Conservation (phyloP, 2,329 filamentous ascomycete species). For the Westerdykella sp. region DNA sequence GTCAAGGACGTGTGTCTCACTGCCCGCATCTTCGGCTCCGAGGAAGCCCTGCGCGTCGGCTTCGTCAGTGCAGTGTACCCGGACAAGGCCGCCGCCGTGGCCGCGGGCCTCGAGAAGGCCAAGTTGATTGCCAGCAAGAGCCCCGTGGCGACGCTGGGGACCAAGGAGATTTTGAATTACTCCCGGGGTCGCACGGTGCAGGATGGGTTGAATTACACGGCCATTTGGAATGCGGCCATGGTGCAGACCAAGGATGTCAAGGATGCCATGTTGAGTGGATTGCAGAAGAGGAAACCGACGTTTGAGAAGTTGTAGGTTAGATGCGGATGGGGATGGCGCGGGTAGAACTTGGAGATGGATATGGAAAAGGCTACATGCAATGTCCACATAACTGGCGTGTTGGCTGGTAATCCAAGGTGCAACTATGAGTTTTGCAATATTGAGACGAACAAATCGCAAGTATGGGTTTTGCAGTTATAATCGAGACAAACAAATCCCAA, state of each 20-base stretch:
- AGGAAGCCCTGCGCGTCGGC: slow-evolving; percentile 64
- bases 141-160: slow-evolving; percentile 79
- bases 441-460: too few species aligned
- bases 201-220: slow-evolving; percentile 76
- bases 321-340: background rate
- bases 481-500: too few species aligned
- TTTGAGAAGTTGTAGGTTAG: slow-evolving; percentile 70
- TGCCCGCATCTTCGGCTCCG: slow-evolving; percentile 61
- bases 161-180: slow-evolving; percentile 80
- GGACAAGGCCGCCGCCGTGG: slow-evolving; percentile 56
- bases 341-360: background rate
- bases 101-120: slow-evolving; percentile 58
- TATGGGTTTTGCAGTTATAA: too few species aligned
- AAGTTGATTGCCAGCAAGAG: slow-evolving; percentile 68
- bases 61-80: slow-evolving; percentile 62
- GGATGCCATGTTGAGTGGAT: slow-evolving; percentile 65
- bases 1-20: slow-evolving; percentile 72
- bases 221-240: slow-evolving; percentile 79
- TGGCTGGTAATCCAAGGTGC: too few species aligned
- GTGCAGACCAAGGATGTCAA: slow-evolving; percentile 75
- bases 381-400: background rate
- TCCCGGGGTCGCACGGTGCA: slow-evolving; percentile 70
- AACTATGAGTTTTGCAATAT: too few species aligned
- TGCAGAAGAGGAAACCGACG: slow-evolving; percentile 71
- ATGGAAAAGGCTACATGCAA: background rate